These are phyloP conservation scores for Cystobasidium pallidum DNA, from an alignment of 1,284 basidiomycete species.

Conservation along the genomic window DNA sequence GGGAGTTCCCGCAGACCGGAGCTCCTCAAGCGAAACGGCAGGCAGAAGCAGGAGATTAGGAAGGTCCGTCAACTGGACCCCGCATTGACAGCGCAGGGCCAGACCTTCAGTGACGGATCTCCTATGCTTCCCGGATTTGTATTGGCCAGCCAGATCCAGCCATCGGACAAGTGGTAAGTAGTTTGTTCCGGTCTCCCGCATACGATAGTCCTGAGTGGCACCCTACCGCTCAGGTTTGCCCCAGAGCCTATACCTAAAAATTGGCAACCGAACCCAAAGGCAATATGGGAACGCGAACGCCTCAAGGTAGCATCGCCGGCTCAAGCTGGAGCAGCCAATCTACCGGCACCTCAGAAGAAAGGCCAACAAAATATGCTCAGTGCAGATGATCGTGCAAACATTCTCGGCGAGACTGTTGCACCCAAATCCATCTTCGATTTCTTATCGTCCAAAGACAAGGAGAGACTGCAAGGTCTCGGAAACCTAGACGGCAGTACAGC, in stretches of 20 bases:
- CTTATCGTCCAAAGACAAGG: slow-evolving; percentile 84
- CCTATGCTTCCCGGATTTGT: slow-evolving; percentile 75
- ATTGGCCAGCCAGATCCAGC: slow-evolving; percentile 68
- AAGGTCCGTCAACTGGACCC: neutral
- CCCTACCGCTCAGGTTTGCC: slow-evolving; percentile 66
- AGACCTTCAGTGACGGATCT: slow-evolving; percentile 72
- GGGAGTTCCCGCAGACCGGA: slow-evolving; percentile 53
- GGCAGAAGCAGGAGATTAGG: neutral
- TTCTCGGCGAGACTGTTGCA: slow-evolving; percentile 71
- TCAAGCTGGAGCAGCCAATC: slow-evolving; percentile 40
- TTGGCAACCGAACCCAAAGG: slow-evolving; percentile 81
- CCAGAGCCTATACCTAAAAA: slow-evolving; percentile 75
- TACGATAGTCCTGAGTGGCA: slow-evolving; percentile 2
- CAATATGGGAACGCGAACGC: slow-evolving; percentile 69
- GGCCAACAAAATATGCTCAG: slow-evolving; percentile 58
- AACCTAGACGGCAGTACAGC: neutral
- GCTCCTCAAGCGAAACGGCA: neutral
- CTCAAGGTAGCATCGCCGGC: slow-evolving; percentile 56
- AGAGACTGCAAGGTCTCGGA: slow-evolving; percentile 71
- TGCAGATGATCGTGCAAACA: slow-evolving; percentile 74
- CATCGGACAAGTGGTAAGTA: slow-evolving; percentile 72
- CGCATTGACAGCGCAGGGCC: slow-evolving; percentile 47
- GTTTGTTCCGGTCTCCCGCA: neutral
- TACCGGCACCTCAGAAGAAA: slow-evolving; percentile 42
- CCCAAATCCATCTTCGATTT: slow-evolving; percentile 75